phyloP scores from a whole-genome alignment of 352 stramenopile species.

The Pythium myriotylum region DNA sequence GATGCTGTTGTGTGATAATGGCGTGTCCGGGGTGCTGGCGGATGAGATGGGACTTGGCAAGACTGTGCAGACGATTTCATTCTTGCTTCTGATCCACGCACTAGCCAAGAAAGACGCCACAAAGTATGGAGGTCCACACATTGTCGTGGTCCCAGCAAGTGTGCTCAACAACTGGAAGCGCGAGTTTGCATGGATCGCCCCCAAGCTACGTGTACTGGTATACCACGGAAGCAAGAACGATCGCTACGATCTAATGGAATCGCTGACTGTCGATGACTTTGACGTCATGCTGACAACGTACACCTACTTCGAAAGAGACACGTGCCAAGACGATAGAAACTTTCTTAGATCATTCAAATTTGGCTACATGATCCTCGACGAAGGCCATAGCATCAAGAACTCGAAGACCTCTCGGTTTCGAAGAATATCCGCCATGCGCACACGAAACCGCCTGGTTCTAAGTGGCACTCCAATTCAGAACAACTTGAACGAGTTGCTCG shows the following conservation, averaged over 20 bases:
- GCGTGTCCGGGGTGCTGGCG: conserved; percentile 74
- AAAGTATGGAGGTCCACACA: conserved; percentile 66
- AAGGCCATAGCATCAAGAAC: conserved; percentile 94
- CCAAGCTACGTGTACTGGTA: conserved; percentile 83
- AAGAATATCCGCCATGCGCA: conserved; percentile 79
- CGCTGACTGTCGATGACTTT: conserved; percentile 51
- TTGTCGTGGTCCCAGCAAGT: conserved; percentile 93
- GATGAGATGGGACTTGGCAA: conserved; percentile 96
- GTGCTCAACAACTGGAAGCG: conserved; percentile 93
- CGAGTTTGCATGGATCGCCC: conserved; percentile 93
- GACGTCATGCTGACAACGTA: conserved; percentile 93
- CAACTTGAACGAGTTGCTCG: conserved; percentile 86
- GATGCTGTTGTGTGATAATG: conserved; percentile 75
- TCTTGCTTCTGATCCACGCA: conserved; percentile 65
- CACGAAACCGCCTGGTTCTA: conserved; percentile 74
- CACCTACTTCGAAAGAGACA: conserved; percentile 90
- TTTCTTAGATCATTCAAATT: conserved; percentile 82
- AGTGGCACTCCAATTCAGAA: conserved; percentile 92
- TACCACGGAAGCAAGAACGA: conserved; percentile 80
- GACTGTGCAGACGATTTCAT: conserved; percentile 86
- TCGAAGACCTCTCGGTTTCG: conserved; percentile 89
- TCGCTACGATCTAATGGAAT: conserved; percentile 59
- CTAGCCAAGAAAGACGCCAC: conserved; percentile 37
- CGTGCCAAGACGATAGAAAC: conserved; percentile 76
- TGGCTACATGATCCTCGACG: conserved; percentile 94